A percentile compares a stretch with the other conserved stretches of the same genome.
phyloP scores from a whole-genome alignment of 768 basidiomycete species.

The Amanita brunnescens region DNA sequence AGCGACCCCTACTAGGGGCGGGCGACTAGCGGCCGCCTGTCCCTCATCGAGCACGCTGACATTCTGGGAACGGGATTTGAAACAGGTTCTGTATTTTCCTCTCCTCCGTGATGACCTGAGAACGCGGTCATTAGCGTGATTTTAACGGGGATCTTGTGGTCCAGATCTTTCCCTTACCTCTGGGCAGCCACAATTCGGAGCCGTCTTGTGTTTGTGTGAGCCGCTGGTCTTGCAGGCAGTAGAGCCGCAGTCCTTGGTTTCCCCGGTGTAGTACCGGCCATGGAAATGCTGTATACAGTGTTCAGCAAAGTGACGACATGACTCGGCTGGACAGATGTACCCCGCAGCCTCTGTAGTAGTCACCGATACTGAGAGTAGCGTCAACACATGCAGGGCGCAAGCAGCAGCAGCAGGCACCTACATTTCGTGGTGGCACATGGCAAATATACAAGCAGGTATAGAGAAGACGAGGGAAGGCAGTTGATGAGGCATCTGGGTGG shows the following conservation, averaged over 20 bases:
- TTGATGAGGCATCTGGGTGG: neutral
- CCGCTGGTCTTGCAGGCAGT: constrained; percentile 30
- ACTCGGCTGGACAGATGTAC: constrained; percentile 20
- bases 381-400: neutral
- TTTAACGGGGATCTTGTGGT: neutral
- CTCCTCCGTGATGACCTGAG: constrained; percentile 32
- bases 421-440: constrained; percentile 33
- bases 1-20: neutral
- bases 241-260: constrained; percentile 30
- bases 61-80: constrained; percentile 33
- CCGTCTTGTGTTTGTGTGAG: constrained; percentile 35
- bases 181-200: constrained; percentile 31
- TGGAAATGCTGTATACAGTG: constrained; percentile 33
- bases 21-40: neutral
- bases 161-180: constrained; percentile 22
- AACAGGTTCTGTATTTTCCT: constrained; percentile 40
- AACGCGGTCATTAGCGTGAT: neutral
- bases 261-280: constrained; percentile 39
- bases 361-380: constrained; percentile 29
- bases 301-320: constrained; percentile 2
- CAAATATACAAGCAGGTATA: neutral
- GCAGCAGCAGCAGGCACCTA: constrained; percentile 12
- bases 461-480: neutral
- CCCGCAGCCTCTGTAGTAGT: constrained; percentile 43
- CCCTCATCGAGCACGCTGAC: constrained; percentile 28